These are phyloP conservation scores for Mucor indicus DNA, from an alignment of 371 early-diverging fungal genomes.

Conservation along the genomic window DNA sequence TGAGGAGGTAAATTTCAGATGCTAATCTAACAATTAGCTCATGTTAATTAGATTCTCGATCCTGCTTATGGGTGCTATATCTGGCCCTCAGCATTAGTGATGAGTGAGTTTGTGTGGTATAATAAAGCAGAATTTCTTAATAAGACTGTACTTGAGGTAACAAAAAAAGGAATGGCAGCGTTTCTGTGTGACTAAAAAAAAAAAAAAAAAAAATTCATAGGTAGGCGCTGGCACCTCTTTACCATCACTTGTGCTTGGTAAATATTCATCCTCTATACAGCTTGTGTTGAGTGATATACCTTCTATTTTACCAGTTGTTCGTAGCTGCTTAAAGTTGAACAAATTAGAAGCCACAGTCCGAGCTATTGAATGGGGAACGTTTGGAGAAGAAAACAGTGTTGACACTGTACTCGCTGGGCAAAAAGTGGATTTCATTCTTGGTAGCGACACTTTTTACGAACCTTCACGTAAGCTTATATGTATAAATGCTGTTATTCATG, in stretches of 20 bases:
- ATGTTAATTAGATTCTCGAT: conserved; percentile 35
- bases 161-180: background rate
- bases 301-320: conserved; percentile 36
- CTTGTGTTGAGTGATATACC: conserved; percentile 46
- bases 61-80: conserved; percentile 55
- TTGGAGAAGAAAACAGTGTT: conserved; percentile 23
- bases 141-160: conserved; percentile 33
- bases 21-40: background rate
- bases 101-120: conserved; percentile 48
- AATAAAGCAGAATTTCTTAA: conserved; percentile 20
- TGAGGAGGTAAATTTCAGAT: background rate
- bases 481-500: background rate
- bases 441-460: conserved; percentile 61
- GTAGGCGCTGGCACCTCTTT: conserved; percentile 54
- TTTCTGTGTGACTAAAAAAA: background rate
- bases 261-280: conserved; percentile 3
- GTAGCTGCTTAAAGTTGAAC: conserved; percentile 34
- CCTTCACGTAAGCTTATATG: conserved; percentile 37
- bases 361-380: conserved; percentile 46
- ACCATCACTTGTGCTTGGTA: conserved; percentile 48
- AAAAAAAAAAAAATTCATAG: conserved; percentile 8
- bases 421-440: conserved; percentile 47
- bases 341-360: conserved; percentile 5
- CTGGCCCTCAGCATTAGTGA: conserved; percentile 56
- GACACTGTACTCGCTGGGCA: conserved; percentile 30